These are phyloP conservation scores for Chloroidium sp. DNA, from an alignment of 163 green algal genomes.

Conservation along the genomic window DNA sequence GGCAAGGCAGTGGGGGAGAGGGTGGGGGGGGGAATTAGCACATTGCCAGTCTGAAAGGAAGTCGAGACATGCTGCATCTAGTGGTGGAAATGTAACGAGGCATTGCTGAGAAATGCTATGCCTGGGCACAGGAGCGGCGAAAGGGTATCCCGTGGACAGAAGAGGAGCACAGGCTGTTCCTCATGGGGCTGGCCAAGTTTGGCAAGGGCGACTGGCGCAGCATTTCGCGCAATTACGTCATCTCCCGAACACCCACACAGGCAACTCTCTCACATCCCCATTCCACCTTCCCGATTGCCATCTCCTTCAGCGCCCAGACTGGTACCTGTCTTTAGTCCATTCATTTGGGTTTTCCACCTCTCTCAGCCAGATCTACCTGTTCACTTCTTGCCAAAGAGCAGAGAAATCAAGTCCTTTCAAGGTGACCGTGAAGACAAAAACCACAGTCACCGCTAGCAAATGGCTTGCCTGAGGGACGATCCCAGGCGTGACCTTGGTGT, in stretches of 20 bases:
- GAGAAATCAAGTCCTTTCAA: no score
- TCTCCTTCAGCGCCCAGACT: no score
- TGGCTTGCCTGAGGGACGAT: no score
- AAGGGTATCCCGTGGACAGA: slow-evolving; percentile 93
- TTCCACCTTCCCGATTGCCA: no score
- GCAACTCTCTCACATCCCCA: slow-evolving; percentile 16
- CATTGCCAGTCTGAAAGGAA: background rate
- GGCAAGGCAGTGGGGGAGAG: no score
- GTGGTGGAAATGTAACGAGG: background rate
- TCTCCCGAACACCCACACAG: slow-evolving; percentile 83
- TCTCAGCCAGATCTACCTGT: background rate
- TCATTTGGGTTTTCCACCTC: no score
- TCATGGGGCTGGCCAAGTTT: slow-evolving; percentile 85
- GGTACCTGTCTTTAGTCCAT: no score
- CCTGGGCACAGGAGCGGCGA: slow-evolving; percentile 45
- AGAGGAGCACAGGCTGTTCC: slow-evolving; percentile 87
- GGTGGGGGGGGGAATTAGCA: no score
- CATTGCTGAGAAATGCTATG: no score
- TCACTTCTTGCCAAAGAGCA: background rate
- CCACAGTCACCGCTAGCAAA: no score
- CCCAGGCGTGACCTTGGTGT: no score
- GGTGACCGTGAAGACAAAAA: no score
- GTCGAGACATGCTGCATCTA: slow-evolving; percentile 6
- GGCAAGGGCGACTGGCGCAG: slow-evolving; percentile 89
- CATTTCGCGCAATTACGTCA: slow-evolving; percentile 86